phyloP scores from a whole-genome alignment of 495 filamentous ascomycete species.

The Tuber aestivum region DNA sequence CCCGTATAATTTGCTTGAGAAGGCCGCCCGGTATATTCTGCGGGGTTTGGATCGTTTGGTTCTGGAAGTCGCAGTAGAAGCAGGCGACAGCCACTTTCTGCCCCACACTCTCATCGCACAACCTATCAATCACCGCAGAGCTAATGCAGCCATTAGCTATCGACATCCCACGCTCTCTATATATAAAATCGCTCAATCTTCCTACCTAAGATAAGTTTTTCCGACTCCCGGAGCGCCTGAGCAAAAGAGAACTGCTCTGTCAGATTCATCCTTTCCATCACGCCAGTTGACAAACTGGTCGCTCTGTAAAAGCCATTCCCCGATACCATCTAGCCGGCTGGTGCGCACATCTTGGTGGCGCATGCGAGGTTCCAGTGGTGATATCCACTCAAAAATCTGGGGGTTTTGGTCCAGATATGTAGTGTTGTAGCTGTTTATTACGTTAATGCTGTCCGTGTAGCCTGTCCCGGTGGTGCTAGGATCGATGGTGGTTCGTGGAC shows the following conservation, averaged over 20 bases:
- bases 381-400: too few species aligned
- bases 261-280: neutral
- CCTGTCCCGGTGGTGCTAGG: too few species aligned
- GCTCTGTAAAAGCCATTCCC: too few species aligned
- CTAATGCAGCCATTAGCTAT: neutral
- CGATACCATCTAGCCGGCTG: too few species aligned
- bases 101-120: neutral
- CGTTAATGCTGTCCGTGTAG: too few species aligned
- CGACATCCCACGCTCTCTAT: rapidly evolving
- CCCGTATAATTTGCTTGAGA: neutral
- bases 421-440: too few species aligned
- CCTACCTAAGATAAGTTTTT: neutral
- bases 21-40: neutral
- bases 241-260: neutral
- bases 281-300: neutral
- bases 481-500: too few species aligned
- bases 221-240: neutral
- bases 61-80: neutral
- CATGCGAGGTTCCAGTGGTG: too few species aligned
- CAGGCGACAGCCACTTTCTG: neutral
- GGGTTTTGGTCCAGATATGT: too few species aligned
- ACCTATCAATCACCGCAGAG: neutral
- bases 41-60: neutral
- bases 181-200: too few species aligned
- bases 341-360: too few species aligned